A percentile compares a stretch with the other conserved stretches of the same genome.
Evolutionary conservation across 2,329 filamentous ascomycete species (phyloP).

Genomic region (Dactylellina sp.): DNA sequence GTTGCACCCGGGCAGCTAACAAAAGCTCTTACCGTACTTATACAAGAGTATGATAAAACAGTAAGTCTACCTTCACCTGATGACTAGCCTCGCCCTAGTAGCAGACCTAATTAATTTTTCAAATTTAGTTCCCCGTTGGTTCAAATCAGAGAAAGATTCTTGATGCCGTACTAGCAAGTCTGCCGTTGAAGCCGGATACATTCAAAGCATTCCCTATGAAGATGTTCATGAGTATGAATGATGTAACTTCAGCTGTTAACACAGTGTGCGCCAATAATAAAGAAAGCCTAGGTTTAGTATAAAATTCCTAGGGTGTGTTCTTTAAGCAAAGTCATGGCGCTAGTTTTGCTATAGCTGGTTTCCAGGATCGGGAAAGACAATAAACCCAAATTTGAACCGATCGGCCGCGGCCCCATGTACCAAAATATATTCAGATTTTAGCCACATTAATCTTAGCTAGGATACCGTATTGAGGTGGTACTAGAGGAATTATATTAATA

Average conservation of each 20-base stretch:
- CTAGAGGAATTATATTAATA: too few relatives aligned
- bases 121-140: conserved; percentile 26
- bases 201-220: conserved; percentile 4
- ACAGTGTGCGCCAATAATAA: conserved; percentile 10
- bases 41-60: conserved; percentile 9
- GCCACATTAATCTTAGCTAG: too few relatives aligned
- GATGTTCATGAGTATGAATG: conserved; percentile 5
- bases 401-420: too few relatives aligned
- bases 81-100: not conserved
- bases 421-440: too few relatives aligned
- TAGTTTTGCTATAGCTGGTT: too few relatives aligned
- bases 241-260: conserved; percentile 3
- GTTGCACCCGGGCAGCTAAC: conserved; percentile 22
- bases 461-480: too few relatives aligned
- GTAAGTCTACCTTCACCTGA: conserved; percentile 20
- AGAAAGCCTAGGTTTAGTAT: not conserved
- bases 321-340: too few relatives aligned
- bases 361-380: too few relatives aligned
- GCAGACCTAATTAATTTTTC: conserved; percentile 10
- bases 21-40: not conserved
- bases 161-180: conserved; percentile 17
- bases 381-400: too few relatives aligned
- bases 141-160: conserved; percentile 32
- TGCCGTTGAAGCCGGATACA: conserved; percentile 13
- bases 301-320: too few relatives aligned